Evolutionary conservation across 1,139 yeast species (phyloP), one percentile per base, ranked within the genome.

Genomic region (Hyphopichia fennica): DNA sequence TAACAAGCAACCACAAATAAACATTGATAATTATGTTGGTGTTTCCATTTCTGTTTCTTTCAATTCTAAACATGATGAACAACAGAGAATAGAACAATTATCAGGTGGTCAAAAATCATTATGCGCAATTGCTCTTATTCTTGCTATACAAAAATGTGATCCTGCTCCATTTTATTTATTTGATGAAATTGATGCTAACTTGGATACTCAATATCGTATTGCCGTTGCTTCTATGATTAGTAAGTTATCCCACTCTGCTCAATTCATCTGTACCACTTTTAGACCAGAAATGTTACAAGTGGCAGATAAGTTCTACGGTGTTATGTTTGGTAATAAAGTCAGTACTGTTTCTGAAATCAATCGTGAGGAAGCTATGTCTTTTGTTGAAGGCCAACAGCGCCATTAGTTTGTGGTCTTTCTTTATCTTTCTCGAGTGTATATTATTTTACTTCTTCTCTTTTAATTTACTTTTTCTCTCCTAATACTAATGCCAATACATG

Each of bases 81-180:
- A 88, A 59, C 89, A 87, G 51, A 75, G 88, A 49, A 86, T 91
- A 42, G 96, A 90, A 61, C 97, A 91, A 58, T 72, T 93, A 27
- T 88, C 96, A 0, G 99, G 99, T 33, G 99, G 99, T 6, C 99
- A 93, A 58, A 93, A 93, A 59, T 87, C 98, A 0, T 69, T 93
- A 16, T 91, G 98, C 72, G 98, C 99, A 2, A 82, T 93, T 52
- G 91, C 98, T 0, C 75, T 93, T 40, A 91, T 93, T 49, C 75
- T 93, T 47, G 98, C 99, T 3, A 89, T 93, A 48, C 99, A 93
- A 66, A 82, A 79, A 58, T 88, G 95, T 52, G 98, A 93, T 53
- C 98, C 98, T 9, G 98, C 98, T 2, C 98, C 99, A 39, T 93
- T 93, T 62, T 93, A 93, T 59, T 67, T 93, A 41, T 90, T 93